Conservation (phyloP, 139 green algal genomes). For the Tetraselmis chui region DNA sequence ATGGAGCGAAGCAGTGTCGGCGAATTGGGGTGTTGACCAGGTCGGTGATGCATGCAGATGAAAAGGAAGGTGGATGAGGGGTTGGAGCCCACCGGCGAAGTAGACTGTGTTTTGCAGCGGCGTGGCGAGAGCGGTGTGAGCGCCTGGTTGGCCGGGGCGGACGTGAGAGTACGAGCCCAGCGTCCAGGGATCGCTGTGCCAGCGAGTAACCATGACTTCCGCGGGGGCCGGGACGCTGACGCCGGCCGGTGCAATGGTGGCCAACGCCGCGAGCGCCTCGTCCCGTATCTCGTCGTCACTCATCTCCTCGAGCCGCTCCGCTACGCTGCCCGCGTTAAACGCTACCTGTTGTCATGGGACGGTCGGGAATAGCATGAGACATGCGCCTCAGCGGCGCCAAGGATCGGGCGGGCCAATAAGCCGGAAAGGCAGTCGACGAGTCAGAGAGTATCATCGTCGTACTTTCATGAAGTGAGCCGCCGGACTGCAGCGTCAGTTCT, state of each 20-base stretch:
- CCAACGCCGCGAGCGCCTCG: background rate
- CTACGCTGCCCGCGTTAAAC: background rate
- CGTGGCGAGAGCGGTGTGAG: background rate
- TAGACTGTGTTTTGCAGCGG: background rate
- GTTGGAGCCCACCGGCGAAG: background rate
- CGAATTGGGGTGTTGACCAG: background rate
- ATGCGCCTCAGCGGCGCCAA: too few species aligned
- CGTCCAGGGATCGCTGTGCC: background rate
- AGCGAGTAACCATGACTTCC: background rate
- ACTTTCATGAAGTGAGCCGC: too few species aligned
- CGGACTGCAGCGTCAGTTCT: too few species aligned
- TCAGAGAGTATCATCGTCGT: too few species aligned
- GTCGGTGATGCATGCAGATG: too few species aligned
- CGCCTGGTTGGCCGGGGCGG: background rate
- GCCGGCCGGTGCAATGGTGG: background rate
- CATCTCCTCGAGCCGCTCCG: background rate
- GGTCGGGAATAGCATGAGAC: too few species aligned
- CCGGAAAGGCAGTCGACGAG: too few species aligned
- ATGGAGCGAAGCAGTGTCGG: background rate
- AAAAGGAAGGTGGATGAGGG: too few species aligned
- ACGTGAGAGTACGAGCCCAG: background rate
- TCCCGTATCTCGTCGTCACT: background rate
- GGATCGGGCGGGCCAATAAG: too few species aligned
- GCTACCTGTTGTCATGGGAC: background rate
- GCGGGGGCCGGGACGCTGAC: background rate